Evolutionary conservation across 345 rosid genomes (phyloP).

Genomic region (Crucihimalaya himalaica): DNA sequence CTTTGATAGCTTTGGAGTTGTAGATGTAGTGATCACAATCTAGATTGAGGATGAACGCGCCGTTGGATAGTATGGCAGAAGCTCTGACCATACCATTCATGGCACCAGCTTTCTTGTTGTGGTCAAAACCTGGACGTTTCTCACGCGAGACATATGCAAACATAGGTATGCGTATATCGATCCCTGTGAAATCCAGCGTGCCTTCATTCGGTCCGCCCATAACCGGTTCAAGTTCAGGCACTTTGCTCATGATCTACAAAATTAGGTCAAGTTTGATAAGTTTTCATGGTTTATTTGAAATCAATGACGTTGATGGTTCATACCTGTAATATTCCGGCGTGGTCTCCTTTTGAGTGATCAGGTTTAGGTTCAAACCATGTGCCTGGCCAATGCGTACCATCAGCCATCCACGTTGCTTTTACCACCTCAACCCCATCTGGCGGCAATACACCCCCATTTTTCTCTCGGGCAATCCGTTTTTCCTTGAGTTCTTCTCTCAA

Average conservation of each 20-base stretch:
- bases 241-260: slow-evolving; percentile 73
- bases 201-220: slow-evolving; percentile 73
- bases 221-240: slow-evolving; percentile 72
- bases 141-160: slow-evolving; percentile 82
- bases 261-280: slow-evolving; percentile 2
- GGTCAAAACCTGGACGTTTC: slow-evolving; percentile 83
- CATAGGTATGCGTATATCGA: slow-evolving; percentile 81
- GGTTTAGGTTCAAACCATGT: slow-evolving; percentile 67
- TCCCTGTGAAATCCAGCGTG: slow-evolving; percentile 65
- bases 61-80: slow-evolving; percentile 82
- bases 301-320: background rate
- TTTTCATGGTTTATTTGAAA: slow-evolving; percentile 4
- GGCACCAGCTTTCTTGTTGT: slow-evolving; percentile 95
- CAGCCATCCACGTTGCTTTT: slow-evolving; percentile 98
- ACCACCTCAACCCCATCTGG: slow-evolving; percentile 49
- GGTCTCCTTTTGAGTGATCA: slow-evolving; percentile 88
- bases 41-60: slow-evolving; percentile 80
- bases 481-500: slow-evolving; percentile 62
- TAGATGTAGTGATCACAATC: slow-evolving; percentile 91
- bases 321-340: slow-evolving; percentile 74
- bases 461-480: slow-evolving; percentile 54
- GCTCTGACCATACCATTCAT: slow-evolving; percentile 96
- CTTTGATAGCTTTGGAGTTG: slow-evolving; percentile 73
- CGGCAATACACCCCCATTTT: slow-evolving; percentile 58
- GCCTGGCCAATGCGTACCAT: slow-evolving; percentile 98